phyloP scores from a whole-genome alignment of 2,329 filamentous ascomycete genomes.

The Lasiodiplodia gonubiensis region DNA sequence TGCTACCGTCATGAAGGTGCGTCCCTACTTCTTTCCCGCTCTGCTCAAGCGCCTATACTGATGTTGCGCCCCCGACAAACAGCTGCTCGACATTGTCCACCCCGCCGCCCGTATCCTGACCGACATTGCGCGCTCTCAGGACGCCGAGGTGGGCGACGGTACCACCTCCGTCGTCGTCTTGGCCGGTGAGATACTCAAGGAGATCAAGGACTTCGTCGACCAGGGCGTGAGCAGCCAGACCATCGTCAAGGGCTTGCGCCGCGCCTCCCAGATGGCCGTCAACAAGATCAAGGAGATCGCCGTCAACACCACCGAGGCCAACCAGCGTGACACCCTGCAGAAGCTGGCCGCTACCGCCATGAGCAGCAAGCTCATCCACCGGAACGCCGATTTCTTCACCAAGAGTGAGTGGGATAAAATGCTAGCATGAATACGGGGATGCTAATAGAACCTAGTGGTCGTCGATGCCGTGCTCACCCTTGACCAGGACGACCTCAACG shows the following conservation, averaged over 20 bases:
- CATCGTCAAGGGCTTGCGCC: constrained; percentile 94
- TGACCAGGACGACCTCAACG: constrained; percentile 95
- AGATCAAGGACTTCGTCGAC: constrained; percentile 94
- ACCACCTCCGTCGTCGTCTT: constrained; percentile 97
- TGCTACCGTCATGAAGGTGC: constrained; percentile 97
- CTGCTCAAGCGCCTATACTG: neutral
- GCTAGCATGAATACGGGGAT: too few relatives aligned
- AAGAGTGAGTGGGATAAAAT: constrained; percentile 69
- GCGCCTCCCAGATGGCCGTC: constrained; percentile 86
- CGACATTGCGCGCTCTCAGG: constrained; percentile 97
- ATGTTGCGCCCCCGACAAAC: neutral
- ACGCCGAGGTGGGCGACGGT: constrained; percentile 97
- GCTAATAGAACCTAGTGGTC: constrained; percentile 70
- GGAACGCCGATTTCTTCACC: constrained; percentile 95
- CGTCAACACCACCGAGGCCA: constrained; percentile 79
- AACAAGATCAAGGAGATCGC: constrained; percentile 99
- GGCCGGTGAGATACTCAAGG: constrained; percentile 96
- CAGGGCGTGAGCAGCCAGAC: constrained; percentile 96
- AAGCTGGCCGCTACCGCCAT: constrained; percentile 95
- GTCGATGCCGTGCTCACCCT: constrained; percentile 94
- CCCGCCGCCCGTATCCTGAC: constrained; percentile 96
- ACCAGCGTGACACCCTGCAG: constrained; percentile 82
- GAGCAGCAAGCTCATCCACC: constrained; percentile 99
- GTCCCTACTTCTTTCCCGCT: constrained; percentile 31
- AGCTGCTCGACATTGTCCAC: constrained; percentile 98